Conservation (phyloP, 257 asterid species). For the Haberlea rhodopensis region DNA sequence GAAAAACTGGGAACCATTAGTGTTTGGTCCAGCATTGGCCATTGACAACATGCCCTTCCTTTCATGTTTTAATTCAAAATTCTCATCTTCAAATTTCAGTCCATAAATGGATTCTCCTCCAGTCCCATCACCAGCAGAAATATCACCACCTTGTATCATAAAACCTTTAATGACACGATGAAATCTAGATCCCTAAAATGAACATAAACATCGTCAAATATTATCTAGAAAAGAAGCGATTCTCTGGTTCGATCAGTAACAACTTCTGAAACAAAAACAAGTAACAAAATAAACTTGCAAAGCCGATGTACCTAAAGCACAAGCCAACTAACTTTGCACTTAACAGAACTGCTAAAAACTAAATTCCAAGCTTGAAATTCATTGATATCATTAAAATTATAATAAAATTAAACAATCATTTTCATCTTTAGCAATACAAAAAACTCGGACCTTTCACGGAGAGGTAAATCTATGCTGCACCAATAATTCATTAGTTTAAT, state of each 20-base stretch:
- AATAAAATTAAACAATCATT: not conserved
- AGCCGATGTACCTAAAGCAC: not conserved
- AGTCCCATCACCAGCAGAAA: slow-evolving; percentile 86
- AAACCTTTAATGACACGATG: slow-evolving; percentile 92
- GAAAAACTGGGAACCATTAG: slow-evolving; percentile 90
- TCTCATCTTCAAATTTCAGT: slow-evolving; percentile 83
- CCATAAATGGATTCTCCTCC: slow-evolving; percentile 98
- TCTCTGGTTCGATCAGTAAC: slow-evolving; percentile 22
- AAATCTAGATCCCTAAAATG: slow-evolving; percentile 61
- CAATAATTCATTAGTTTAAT: not conserved
- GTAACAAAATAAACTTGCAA: slow-evolving; percentile 8
- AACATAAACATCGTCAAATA: slow-evolving; percentile 25
- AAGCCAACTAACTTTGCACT: slow-evolving; percentile 10
- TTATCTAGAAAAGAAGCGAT: slow-evolving; percentile 23
- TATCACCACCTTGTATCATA: slow-evolving; percentile 97
- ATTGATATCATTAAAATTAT: not conserved
- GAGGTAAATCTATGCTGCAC: not conserved
- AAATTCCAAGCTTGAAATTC: not conserved
- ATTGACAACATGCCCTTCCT: slow-evolving; percentile 89
- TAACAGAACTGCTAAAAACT: not conserved
- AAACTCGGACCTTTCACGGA: not conserved
- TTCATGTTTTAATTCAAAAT: slow-evolving; percentile 80
- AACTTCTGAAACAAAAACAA: not conserved
- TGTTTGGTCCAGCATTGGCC: slow-evolving; percentile 90
- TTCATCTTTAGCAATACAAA: not conserved